A percentile compares a stretch with the other conserved stretches of the same genome.
phyloP scores from a whole-genome alignment of 495 filamentous ascomycete species.

The Parathielavia appendiculata region DNA sequence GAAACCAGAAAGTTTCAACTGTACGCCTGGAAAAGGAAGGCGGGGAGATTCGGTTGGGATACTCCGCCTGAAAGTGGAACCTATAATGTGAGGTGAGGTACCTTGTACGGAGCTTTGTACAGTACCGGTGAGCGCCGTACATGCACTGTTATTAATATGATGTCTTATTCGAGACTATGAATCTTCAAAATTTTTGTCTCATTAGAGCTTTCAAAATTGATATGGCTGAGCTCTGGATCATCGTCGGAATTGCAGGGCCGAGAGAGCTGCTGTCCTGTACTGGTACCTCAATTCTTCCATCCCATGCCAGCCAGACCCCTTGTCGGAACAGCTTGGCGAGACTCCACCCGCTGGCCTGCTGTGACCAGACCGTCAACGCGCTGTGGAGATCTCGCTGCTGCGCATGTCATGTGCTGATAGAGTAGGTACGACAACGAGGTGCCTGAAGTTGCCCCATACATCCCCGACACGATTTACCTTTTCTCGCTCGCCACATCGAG shows the following conservation, averaged over 20 bases:
- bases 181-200: too few relatives aligned
- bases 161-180: background rate
- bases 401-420: background rate
- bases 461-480: slow-evolving; percentile 2
- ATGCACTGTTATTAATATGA: too few relatives aligned
- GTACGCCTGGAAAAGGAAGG: slow-evolving; percentile 18
- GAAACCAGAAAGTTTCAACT: slow-evolving; percentile 26
- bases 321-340: slow-evolving; percentile 7
- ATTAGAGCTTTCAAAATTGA: too few relatives aligned
- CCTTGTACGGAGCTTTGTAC: too few relatives aligned
- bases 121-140: too few relatives aligned
- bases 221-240: too few relatives aligned
- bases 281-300: background rate
- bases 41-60: slow-evolving; percentile 10
- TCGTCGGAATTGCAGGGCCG: too few relatives aligned
- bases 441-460: slow-evolving; percentile 21
- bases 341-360: background rate
- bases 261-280: too few relatives aligned
- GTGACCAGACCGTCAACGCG: background rate
- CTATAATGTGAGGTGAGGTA: too few relatives aligned
- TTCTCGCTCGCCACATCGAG: slow-evolving; percentile 8
- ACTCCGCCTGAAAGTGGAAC: background rate
- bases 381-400: background rate
- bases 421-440: background rate
- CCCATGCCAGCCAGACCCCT: background rate